phyloP scores from a whole-genome alignment of 768 basidiomycete genomes.

The Russula griseocarnosa region DNA sequence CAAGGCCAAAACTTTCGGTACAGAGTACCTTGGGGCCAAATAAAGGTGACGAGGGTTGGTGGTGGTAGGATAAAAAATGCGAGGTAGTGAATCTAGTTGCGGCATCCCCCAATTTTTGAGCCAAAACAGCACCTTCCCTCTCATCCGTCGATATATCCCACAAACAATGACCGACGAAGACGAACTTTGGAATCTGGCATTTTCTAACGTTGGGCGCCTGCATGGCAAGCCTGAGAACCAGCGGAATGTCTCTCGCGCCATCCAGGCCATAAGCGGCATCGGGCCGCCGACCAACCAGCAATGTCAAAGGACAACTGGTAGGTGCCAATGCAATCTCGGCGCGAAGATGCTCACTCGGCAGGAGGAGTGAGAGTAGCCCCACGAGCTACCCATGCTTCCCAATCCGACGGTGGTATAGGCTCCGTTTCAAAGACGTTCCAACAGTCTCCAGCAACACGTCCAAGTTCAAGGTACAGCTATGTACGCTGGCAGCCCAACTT shows the following conservation, averaged over 20 bases:
- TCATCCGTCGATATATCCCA: too few species aligned
- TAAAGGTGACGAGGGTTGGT: not conserved
- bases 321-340: not conserved
- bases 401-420: too few species aligned
- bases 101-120: not conserved
- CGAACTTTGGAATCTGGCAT: not conserved
- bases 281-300: too few species aligned
- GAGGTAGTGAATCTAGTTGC: not conserved
- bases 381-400: too few species aligned
- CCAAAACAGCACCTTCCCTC: too few species aligned
- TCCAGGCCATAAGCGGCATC: not conserved
- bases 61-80: not conserved
- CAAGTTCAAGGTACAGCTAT: too few species aligned
- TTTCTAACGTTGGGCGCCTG: not conserved
- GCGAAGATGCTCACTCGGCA: not conserved
- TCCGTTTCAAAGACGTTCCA: too few species aligned
- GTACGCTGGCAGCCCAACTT: too few species aligned
- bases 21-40: not conserved
- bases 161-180: not conserved
- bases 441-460: too few species aligned
- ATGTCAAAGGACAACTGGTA: not conserved
- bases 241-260: not conserved
- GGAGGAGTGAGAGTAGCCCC: too few species aligned
- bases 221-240: not conserved
- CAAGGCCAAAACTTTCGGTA: not conserved